A percentile compares a stretch with the other conserved stretches of the same genome.
These are phyloP conservation scores for Chaetomium olivaceum DNA, from an alignment of 2,329 filamentous ascomycete species.

Conservation along the genomic window DNA sequence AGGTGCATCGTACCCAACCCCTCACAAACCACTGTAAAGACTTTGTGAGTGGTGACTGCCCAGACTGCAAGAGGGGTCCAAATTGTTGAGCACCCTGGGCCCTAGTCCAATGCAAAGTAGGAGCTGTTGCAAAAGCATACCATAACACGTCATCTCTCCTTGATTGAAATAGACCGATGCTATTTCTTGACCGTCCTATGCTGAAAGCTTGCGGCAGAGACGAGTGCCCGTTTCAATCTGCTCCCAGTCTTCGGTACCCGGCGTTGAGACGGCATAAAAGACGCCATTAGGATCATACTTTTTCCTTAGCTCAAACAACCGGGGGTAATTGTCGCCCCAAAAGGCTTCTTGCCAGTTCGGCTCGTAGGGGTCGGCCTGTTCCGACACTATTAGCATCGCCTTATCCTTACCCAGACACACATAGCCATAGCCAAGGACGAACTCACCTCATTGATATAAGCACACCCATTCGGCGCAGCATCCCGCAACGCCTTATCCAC, in stretches of 20 bases:
- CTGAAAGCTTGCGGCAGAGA: constrained; percentile 41
- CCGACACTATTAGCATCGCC: constrained; percentile 11
- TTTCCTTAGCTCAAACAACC: constrained; percentile 42
- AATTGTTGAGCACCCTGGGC: no score
- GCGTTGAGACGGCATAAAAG: constrained; percentile 46
- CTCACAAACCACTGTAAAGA: no score
- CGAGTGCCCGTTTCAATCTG: constrained; percentile 43
- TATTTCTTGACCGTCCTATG: neutral
- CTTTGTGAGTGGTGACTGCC: no score
- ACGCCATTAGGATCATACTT: constrained; percentile 47
- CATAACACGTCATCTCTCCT: neutral
- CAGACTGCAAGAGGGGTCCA: no score
- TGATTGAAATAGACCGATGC: neutral
- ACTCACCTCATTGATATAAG: constrained; percentile 48
- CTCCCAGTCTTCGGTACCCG: constrained; percentile 49
- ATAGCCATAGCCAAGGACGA: neutral
- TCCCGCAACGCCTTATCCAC: constrained; percentile 41
- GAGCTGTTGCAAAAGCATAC: neutral
- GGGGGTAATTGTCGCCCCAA: constrained; percentile 44
- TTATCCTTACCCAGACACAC: no score
- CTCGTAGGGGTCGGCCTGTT: constrained; percentile 36
- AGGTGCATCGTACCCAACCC: no score
- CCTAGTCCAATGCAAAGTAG: no score
- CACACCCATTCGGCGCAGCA: constrained; percentile 42
- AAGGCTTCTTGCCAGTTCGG: constrained; percentile 43